phyloP scores from a whole-genome alignment of 1,139 yeast species.

The Tardiomyces depauwii region DNA sequence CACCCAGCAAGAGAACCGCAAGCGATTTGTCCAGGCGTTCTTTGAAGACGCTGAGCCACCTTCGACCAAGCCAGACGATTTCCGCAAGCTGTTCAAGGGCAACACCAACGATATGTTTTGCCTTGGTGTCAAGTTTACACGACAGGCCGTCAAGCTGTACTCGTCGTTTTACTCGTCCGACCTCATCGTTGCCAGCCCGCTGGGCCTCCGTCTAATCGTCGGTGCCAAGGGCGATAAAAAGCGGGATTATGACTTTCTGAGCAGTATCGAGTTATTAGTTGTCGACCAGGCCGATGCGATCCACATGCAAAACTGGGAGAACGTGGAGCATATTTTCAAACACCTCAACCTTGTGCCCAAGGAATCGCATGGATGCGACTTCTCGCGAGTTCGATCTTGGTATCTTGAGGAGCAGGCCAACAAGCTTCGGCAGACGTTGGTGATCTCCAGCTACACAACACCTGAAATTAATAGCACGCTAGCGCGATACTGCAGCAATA shows the following conservation, averaged over 20 bases:
- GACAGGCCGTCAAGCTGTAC: slow-evolving; percentile 75
- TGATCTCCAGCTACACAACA: slow-evolving; percentile 62
- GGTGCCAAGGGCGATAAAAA: slow-evolving; percentile 34
- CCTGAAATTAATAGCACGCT: slow-evolving; percentile 70
- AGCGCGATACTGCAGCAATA: slow-evolving; percentile 46
- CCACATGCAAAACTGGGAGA: slow-evolving; percentile 92
- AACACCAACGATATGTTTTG: slow-evolving; percentile 89
- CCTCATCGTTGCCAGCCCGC: slow-evolving; percentile 80
- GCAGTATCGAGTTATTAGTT: slow-evolving; percentile 74
- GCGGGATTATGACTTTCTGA: slow-evolving; percentile 54
- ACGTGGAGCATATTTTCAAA: slow-evolving; percentile 54
- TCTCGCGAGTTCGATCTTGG: slow-evolving; percentile 88
- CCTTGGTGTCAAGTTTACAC: slow-evolving; percentile 76
- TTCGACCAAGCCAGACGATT: slow-evolving; percentile 68
- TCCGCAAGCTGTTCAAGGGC: slow-evolving; percentile 70
- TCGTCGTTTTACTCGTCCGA: slow-evolving; percentile 81
- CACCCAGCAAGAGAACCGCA: slow-evolving; percentile 70
- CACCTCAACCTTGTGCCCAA: slow-evolving; percentile 69
- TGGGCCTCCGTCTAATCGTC: slow-evolving; percentile 75
- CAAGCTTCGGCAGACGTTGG: slow-evolving; percentile 63
- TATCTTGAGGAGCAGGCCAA: slow-evolving; percentile 75
- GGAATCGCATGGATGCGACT: slow-evolving; percentile 76
- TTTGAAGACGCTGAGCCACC: slow-evolving; percentile 39
- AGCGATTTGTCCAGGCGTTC: slow-evolving; percentile 64
- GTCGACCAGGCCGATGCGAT: slow-evolving; percentile 80